Evolutionary conservation across 345 rosid genomes (phyloP).

Genomic region (Eucalyptus erythrocorys): DNA sequence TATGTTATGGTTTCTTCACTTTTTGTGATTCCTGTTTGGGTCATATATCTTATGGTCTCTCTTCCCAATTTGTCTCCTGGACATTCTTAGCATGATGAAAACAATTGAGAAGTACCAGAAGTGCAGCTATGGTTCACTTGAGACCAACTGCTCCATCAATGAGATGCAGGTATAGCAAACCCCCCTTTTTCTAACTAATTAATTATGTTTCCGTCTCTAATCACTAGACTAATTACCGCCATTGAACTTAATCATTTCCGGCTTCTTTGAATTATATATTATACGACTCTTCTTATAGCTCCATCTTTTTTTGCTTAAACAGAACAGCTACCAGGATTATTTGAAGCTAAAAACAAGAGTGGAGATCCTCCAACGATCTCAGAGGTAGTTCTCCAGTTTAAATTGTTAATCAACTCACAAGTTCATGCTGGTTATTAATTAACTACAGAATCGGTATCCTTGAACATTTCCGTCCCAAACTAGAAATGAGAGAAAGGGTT

Average conservation of each 20-base stretch:
- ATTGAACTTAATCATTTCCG: not conserved
- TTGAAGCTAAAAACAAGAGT: conserved; percentile 39
- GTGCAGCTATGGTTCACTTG: conserved; percentile 27
- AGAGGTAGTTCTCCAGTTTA: conserved; percentile 16
- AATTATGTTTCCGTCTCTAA: not conserved
- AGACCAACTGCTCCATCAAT: conserved; percentile 7
- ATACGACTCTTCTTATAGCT: not conserved
- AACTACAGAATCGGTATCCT: not conserved
- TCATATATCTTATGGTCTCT: not conserved
- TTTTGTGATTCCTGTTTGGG: not conserved
- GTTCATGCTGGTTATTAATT: not conserved
- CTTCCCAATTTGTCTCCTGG: not conserved
- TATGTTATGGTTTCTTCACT: not conserved
- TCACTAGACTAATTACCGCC: not conserved
- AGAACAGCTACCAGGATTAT: conserved; percentile 45
- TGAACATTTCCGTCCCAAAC: not conserved
- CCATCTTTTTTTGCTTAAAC: not conserved
- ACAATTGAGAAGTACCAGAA: conserved; percentile 37
- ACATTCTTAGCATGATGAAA: conserved; percentile 22
- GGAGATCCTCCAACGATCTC: conserved; percentile 39
- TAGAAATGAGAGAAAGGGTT: not conserved
- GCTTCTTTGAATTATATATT: not conserved
- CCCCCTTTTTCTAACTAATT: not conserved
- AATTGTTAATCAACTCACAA: not conserved
- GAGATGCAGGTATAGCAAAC: conserved; percentile 27